Conservation (phyloP, 2,329 filamentous ascomycete species). For the Scedosporium boydii region DNA sequence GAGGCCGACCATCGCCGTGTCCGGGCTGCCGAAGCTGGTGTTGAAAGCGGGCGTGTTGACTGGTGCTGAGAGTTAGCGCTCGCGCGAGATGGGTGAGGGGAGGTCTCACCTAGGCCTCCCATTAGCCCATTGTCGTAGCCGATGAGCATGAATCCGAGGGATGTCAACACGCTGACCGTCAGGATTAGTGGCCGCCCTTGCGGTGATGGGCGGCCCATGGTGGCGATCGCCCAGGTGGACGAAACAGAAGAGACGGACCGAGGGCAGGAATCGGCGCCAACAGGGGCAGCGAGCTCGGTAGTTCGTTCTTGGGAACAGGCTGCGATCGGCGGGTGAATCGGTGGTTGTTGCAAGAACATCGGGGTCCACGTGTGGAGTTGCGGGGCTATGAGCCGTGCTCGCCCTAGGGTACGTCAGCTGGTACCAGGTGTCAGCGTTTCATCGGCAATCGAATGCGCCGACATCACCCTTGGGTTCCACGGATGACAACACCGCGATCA, state of each 20-base stretch:
- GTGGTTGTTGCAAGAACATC: too few relatives aligned
- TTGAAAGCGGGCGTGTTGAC: constrained; percentile 30
- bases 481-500: too few relatives aligned
- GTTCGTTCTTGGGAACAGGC: too few relatives aligned
- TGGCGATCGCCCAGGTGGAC: not conserved
- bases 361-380: too few relatives aligned
- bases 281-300: too few relatives aligned
- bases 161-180: constrained; percentile 33
- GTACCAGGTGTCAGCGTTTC: too few relatives aligned
- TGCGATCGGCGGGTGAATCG: too few relatives aligned
- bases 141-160: constrained; percentile 36
- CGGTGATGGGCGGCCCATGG: not conserved
- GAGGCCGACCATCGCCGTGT: constrained; percentile 29
- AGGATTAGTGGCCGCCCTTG: constrained; percentile 27
- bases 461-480: too few relatives aligned
- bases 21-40: constrained; percentile 27
- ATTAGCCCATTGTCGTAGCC: constrained; percentile 37
- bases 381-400: too few relatives aligned
- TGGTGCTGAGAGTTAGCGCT: constrained; percentile 13
- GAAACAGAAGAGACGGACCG: not conserved
- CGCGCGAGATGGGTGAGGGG: not conserved
- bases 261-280: not conserved
- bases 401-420: too few relatives aligned
- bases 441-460: too few relatives aligned
- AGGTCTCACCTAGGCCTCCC: constrained; percentile 22